Evolutionary conservation across 2,329 filamentous ascomycete species (phyloP), one percentile per base, ranked within the genome.

Genomic region (Aspergillus ibericus): DNA sequence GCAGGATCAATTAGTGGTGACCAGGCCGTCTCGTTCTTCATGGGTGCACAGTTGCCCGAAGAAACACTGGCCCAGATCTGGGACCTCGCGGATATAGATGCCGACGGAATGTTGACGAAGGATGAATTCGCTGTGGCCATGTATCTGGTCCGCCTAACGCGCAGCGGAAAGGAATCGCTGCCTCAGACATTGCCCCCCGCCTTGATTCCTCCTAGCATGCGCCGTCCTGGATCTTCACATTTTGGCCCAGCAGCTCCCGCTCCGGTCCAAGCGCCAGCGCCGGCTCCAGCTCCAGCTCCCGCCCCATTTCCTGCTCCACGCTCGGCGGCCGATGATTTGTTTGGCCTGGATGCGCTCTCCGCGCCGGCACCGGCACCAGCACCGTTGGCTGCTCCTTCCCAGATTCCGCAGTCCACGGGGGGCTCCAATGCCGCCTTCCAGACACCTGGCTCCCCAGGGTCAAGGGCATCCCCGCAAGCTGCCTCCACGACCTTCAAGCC

Each of bases 41-140:
- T 90, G 72, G 92, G 96, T 75, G 96, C 93, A 0, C 89, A 91
- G 58, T 82, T 99, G 13, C 86, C 91, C 0, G 93, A 98, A 72
- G 93, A 97, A 68, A 86, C 86, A 9, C 81, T 99, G 54, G 95
- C 95, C 29, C 91, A 96, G 68, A 96, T 99, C 63, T 99, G 95
- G 95, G 95, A 99, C 73, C 85, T 99, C 29, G 89, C 95, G 13
- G 95, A 99, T 76, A 92, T 97, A 75, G 92, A 91, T 70, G 95
- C 92, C 7, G 90, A 93, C 66, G 95, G 95, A 10, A 88, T 89
- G 58, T 80, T 99, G 57, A 92, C 84, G 48, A 87, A 86, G 67
- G 95, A 99, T 66, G 93, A 96, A 68, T 99, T 99, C 72, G 92
- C 95, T 0, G 92, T 99, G 48, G 93, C 95, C 54, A 97, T 99